Evolutionary conservation across 495 filamentous ascomycete genomes (phyloP), one percentile per base, ranked within the genome.

Genomic region (Aspergillus ellipticus): DNA sequence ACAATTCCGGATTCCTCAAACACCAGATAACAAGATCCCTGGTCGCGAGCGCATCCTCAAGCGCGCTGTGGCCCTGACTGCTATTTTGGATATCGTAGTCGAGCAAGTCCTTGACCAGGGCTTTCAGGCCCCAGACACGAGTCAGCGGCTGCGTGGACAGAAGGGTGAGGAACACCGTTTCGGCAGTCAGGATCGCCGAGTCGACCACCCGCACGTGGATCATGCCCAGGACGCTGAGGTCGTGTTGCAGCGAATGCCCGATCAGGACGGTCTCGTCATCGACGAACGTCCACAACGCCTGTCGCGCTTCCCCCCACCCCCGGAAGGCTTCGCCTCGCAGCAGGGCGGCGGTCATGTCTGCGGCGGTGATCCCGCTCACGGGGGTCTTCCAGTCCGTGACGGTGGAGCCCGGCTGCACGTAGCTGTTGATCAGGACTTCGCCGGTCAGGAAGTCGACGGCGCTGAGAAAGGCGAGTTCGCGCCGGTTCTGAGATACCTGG

Each of bases 371-470:
- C 2, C 77, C 76, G 31, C 73, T 80, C 19, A 61, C 61, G 9
- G 46, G 37, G 17, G 70, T 65, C 11, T 67, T 68, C 73, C 73
- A 80, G 49, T 68, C 43, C 17, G 55, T 46, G 1, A 80, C 69
- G 24, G 53, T 42, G 13, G 42, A 46, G 1, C 60, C 56, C 7
- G 76, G 71, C 24, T 65, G 54, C 15, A 81, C 74, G 35, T 77
- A 69, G 24, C 67, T 57, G 53, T 78, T 62, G 22, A 80, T 66
- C 10, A 81, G 61, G 9, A 73, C 58, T 41, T 78, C 73, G n/a
- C 77, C 73, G 11, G 79, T 75, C 29, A 78, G 52, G 28, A 77
- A 78, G 54, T 81, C 79, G 28, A 80, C 63, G 9, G 68, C 77
- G n/a, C 56, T 63, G 2, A 74, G 17, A 13, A 59, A 66, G 2